Conservation (phyloP, 1,139 yeast genomes). For the Kodamaea sp. region DNA sequence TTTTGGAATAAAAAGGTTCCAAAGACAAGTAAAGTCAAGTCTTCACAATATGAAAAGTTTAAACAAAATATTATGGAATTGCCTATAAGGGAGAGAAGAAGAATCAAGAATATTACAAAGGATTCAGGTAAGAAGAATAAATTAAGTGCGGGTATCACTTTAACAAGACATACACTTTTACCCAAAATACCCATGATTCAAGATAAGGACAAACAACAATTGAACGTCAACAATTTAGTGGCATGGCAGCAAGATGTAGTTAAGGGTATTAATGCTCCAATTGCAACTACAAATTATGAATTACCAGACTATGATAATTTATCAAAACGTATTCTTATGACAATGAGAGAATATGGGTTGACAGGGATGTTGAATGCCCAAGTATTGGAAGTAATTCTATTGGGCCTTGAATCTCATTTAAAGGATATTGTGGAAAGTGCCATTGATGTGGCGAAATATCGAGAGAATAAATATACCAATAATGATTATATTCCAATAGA, state of each 20-base stretch:
- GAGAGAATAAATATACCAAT: constrained; percentile 51
- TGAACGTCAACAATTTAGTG: constrained; percentile 54
- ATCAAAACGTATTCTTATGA: constrained; percentile 70
- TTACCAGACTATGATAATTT: constrained; percentile 77
- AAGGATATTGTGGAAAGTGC: constrained; percentile 72
- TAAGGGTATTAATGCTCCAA: constrained; percentile 82
- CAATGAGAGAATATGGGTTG: constrained; percentile 89
- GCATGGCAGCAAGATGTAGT: constrained; percentile 94
- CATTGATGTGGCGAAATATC: constrained; percentile 64
- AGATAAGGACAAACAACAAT: constrained; percentile 49
- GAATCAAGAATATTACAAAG: constrained; percentile 78
- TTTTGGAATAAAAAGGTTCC: constrained; percentile 48
- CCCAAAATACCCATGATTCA: constrained; percentile 86
- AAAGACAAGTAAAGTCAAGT: constrained; percentile 46
- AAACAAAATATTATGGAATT: constrained; percentile 85
- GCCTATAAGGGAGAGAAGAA: constrained; percentile 77
- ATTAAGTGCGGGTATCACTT: constrained; percentile 69
- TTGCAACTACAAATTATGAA: constrained; percentile 74
- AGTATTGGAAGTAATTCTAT: constrained; percentile 69
- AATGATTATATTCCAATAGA: constrained; percentile 33
- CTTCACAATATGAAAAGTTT: constrained; percentile 71
- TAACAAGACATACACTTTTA: constrained; percentile 78
- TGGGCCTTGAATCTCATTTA: constrained; percentile 78
- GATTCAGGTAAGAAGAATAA: constrained; percentile 79
- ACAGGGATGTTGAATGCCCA: constrained; percentile 72